These are phyloP conservation scores for Mycena galopus DNA, from an alignment of 768 basidiomycete species.

Conservation along the genomic window DNA sequence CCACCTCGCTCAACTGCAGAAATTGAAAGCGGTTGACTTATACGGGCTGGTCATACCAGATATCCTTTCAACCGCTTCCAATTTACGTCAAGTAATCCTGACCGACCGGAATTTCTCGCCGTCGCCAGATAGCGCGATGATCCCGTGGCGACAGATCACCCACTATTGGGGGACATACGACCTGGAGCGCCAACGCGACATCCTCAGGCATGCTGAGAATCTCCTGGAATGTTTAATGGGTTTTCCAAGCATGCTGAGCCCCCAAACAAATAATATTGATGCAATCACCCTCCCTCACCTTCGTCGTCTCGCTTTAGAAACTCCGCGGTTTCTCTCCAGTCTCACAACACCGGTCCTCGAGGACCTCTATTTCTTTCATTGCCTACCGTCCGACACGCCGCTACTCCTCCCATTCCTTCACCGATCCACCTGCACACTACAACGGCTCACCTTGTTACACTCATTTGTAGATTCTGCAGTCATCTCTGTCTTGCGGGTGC, in stretches of 20 bases:
- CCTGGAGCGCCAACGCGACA: neutral
- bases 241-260: neutral
- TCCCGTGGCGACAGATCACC: neutral
- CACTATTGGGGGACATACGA: neutral
- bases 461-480: neutral
- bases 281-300: neutral
- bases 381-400: too few species aligned
- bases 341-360: neutral
- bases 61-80: neutral
- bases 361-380: neutral
- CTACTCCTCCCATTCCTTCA: neutral
- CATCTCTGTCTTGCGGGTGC: too few species aligned
- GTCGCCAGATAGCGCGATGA: neutral
- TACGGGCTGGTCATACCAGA: neutral
- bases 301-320: neutral
- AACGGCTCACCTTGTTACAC: neutral
- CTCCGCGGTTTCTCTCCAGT: neutral
- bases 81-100: neutral
- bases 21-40: neutral
- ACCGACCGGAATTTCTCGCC: neutral
- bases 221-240: neutral
- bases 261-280: neutral
- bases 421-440: neutral
- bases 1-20: neutral
- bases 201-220: neutral